Evolutionary conservation across 1,284 basidiomycete genomes (phyloP), one percentile per base, ranked within the genome.

Genomic region (Pseudozyma tsukubaensis): DNA sequence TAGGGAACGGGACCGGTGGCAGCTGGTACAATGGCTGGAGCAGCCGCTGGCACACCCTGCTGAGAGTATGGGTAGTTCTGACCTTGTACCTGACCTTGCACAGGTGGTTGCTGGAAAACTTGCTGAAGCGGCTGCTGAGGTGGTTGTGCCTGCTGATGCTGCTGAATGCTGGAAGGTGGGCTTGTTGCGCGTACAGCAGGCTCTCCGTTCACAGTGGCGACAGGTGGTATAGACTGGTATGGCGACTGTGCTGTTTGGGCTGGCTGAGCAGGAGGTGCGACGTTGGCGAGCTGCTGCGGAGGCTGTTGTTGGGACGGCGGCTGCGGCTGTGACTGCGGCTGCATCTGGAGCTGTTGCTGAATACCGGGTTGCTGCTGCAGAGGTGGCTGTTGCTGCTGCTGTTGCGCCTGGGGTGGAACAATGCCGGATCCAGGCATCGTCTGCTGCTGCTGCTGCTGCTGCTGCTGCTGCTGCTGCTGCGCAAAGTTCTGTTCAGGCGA

Each of bases 1-100:
- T 80, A 79, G 16, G 68, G 57, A 3, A 53, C 50, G 12, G 68
- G 68, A 13, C 58, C 71, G 34, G 43, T 18, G n/a, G 40, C 56
- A 8, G 3, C 6, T 29, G 64, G 39, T 18, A 49, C 64, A 10
- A 32, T 10, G 16, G 35, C 53, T 11, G 66, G 36, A 21, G 52
- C 53, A 19, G 49, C 43, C 5, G 52, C 59, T n/a, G 39, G 47
- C 3, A 37, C 65, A 2, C 19, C 39, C 35, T 70, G 67, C 57
- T 70, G 68, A 49, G 45, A 19, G 29, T 61, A 71, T 2, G 62
- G 21, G 29, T 53, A 47, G 13, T 39, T 35, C 57, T 72, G 69
- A 19, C 19, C 37, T 29, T 66, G 69, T 19, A 42, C 19, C 57
- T 72, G 69, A 19, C 19, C 37, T 29, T 66, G 69, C 29, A 42